phyloP scores from a whole-genome alignment of 257 asterid species.

The Forsythia viridissima region DNA sequence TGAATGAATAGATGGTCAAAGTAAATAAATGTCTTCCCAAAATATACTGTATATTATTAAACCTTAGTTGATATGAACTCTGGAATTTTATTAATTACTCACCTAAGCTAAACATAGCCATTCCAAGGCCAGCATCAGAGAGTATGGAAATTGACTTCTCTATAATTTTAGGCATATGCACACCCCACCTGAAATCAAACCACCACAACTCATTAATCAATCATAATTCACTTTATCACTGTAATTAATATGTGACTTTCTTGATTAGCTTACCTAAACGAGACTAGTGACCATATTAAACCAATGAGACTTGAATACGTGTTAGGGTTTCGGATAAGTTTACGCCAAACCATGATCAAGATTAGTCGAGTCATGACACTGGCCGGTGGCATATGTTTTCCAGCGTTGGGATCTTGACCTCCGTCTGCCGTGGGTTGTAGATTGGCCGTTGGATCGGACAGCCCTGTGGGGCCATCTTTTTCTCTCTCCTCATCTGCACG shows the following conservation, averaged over 20 bases:
- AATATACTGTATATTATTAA: not conserved
- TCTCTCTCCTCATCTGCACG: constrained; percentile 49
- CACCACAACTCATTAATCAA: not conserved
- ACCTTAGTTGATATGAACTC: not conserved
- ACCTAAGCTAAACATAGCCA: constrained; percentile 41
- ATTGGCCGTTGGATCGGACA: constrained; percentile 39
- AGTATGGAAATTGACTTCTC: constrained; percentile 30
- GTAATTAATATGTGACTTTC: not conserved
- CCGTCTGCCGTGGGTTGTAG: constrained; percentile 33
- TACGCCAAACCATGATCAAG: constrained; percentile 63
- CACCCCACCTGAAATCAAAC: constrained; percentile 29
- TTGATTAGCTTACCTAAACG: constrained; percentile 18
- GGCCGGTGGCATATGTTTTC: constrained; percentile 53
- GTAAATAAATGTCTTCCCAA: not conserved
- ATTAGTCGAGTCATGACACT: constrained; percentile 64
- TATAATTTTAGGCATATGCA: constrained; percentile 32
- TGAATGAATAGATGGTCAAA: too few species aligned
- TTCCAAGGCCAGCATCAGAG: constrained; percentile 39
- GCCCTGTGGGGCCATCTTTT: constrained; percentile 38
- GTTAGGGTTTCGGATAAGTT: constrained; percentile 43
- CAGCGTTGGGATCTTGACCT: constrained; percentile 28
- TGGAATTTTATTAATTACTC: not conserved
- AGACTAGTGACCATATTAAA: constrained; percentile 29
- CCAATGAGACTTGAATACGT: constrained; percentile 39
- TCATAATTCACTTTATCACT: not conserved